phyloP scores from a whole-genome alignment of 164 flowering plant species.

The Tetracentron sinense region DNA sequence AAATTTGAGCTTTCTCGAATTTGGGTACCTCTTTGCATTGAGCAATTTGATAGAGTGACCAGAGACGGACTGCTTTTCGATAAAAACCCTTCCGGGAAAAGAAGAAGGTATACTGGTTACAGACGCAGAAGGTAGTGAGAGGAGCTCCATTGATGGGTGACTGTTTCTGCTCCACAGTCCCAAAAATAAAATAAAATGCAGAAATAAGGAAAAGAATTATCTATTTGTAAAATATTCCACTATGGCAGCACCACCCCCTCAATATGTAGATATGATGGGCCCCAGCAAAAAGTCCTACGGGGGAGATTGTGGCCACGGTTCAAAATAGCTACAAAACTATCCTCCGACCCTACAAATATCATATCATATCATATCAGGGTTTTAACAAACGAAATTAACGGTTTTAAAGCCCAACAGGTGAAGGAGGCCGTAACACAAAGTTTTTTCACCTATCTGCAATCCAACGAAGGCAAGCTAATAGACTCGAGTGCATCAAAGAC shows the following conservation, averaged over 20 bases:
- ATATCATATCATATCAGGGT: no score
- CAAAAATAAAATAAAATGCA: not conserved
- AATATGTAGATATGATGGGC: slow-evolving; percentile 27
- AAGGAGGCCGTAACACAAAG: no score
- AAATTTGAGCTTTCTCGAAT: slow-evolving; percentile 32
- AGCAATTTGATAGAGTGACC: slow-evolving; percentile 27
- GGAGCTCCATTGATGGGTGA: slow-evolving; percentile 37
- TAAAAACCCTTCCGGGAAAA: slow-evolving; percentile 18
- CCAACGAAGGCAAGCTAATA: no score
- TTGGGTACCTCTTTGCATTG: slow-evolving; percentile 25
- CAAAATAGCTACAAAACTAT: no score
- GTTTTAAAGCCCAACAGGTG: no score
- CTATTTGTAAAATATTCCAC: slow-evolving; percentile 1
- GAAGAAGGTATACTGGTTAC: slow-evolving; percentile 22
- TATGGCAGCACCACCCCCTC: slow-evolving; percentile 18
- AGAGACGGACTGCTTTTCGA: slow-evolving; percentile 21
- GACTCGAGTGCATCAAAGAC: no score
- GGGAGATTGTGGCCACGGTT: not conserved
- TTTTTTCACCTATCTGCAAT: no score
- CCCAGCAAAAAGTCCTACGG: slow-evolving; percentile 4
- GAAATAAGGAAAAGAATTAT: not conserved
- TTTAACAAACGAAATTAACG: no score
- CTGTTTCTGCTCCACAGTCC: not conserved
- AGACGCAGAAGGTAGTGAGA: slow-evolving; percentile 28
- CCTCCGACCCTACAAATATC: no score